phyloP scores from a whole-genome alignment of 202 grass and related monocot genomes.

The Thinopyrum obtusiflorum region DNA sequence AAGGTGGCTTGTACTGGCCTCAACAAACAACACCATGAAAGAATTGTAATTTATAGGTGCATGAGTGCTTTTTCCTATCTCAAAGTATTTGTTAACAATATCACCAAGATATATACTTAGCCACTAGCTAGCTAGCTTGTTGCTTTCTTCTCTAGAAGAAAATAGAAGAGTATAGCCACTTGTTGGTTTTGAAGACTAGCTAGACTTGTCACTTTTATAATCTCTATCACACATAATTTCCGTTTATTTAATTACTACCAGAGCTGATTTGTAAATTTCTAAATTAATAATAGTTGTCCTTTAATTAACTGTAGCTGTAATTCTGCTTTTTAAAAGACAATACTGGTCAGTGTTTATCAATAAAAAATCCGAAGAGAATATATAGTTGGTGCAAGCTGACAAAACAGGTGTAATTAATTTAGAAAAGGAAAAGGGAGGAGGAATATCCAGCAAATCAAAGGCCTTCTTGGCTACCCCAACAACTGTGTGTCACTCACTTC shows the following conservation, averaged over 20 bases:
- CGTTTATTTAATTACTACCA: background rate
- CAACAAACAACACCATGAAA: constrained; percentile 28
- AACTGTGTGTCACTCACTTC: constrained; percentile 48
- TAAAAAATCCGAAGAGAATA: background rate
- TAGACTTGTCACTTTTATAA: constrained; percentile 1
- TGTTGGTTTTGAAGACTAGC: background rate
- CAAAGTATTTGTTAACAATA: background rate
- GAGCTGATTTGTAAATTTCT: background rate
- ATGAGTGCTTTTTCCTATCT: background rate
- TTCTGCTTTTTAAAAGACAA: background rate
- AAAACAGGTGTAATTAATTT: background rate
- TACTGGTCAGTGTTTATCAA: background rate
- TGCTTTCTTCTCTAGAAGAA: background rate
- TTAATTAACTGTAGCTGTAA: background rate
- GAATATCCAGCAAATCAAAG: constrained; percentile 43
- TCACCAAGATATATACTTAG: background rate
- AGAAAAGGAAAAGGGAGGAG: constrained; percentile 5
- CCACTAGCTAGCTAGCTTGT: constrained; percentile 16
- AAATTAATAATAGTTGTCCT: no score
- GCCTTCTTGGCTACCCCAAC: constrained; percentile 33
- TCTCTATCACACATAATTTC: background rate
- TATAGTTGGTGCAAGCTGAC: constrained; percentile 21
- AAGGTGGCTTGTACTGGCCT: constrained; percentile 33
- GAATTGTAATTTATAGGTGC: constrained; percentile 15
- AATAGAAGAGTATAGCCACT: constrained; percentile 10